These are phyloP conservation scores for Cyphellophora attinorum DNA, from an alignment of 2,329 filamentous ascomycete genomes.

Conservation along the genomic window DNA sequence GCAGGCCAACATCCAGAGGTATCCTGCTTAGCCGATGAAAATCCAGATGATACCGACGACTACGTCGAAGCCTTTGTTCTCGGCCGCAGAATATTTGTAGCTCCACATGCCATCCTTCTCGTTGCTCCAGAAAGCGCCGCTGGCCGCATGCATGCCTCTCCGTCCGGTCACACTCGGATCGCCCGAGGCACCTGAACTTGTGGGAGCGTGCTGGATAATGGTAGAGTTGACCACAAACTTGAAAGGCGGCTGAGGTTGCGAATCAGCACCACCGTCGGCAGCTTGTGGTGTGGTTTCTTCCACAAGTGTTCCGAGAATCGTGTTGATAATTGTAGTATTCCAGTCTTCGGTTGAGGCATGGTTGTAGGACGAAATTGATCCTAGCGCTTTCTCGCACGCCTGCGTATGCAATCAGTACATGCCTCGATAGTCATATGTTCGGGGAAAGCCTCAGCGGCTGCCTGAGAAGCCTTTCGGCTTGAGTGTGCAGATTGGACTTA, in stretches of 20 bases:
- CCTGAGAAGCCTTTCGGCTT: too few relatives aligned
- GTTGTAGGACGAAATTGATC: slow-evolving; percentile 69
- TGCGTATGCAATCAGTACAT: slow-evolving; percentile 33
- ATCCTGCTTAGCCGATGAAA: slow-evolving; percentile 18
- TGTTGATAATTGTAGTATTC: slow-evolving; percentile 89
- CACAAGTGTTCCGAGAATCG: slow-evolving; percentile 31
- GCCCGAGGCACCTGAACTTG: slow-evolving; percentile 42
- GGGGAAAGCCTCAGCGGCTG: too few relatives aligned
- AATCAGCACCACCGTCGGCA: slow-evolving; percentile 20
- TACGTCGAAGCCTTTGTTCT: slow-evolving; percentile 38
- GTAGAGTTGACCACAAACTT: slow-evolving; percentile 98
- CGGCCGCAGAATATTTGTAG: slow-evolving; percentile 38
- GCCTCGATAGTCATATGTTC: too few relatives aligned
- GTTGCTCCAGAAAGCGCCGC: slow-evolving; percentile 41
- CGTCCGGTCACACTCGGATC: slow-evolving; percentile 55
- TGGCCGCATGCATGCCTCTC: slow-evolving; percentile 54
- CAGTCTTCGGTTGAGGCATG: slow-evolving; percentile 75
- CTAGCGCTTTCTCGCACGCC: slow-evolving; percentile 76
- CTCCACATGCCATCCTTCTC: slow-evolving; percentile 45
- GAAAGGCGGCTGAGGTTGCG: slow-evolving; percentile 49
- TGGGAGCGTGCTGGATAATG: slow-evolving; percentile 79
- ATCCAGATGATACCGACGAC: slow-evolving; percentile 42
- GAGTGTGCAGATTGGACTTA: slow-evolving; percentile 3
- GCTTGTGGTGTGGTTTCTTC: slow-evolving; percentile 28
- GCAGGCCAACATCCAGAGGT: too few relatives aligned